These are phyloP conservation scores for Ophiostoma piceae DNA, from an alignment of 2,329 filamentous ascomycete genomes.

Conservation along the genomic window DNA sequence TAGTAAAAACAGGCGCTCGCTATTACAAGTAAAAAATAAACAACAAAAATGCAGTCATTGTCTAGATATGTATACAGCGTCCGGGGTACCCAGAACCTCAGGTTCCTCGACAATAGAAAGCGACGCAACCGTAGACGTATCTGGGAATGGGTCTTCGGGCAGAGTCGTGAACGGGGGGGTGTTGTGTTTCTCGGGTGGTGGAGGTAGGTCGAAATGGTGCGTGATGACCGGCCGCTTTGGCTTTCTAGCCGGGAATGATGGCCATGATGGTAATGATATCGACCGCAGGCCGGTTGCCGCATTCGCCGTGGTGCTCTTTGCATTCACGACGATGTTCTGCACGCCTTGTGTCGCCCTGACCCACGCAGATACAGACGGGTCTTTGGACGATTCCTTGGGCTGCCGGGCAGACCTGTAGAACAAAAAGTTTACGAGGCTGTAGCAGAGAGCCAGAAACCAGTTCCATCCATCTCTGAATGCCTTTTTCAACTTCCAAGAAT, in stretches of 20 bases:
- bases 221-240: neutral
- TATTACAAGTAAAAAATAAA: neutral
- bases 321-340: neutral
- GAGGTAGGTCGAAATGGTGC: neutral
- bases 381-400: neutral
- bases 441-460: neutral
- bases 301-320: neutral
- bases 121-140: neutral
- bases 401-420: neutral
- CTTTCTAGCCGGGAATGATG: neutral
- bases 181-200: neutral
- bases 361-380: neutral
- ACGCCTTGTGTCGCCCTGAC: neutral
- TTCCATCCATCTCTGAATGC: neutral
- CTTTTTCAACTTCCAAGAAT: neutral
- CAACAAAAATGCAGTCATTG: neutral
- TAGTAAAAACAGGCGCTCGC: neutral
- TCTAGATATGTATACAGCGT: neutral
- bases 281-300: neutral
- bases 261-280: neutral
- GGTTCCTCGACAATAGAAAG: neutral
- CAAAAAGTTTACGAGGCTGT: neutral
- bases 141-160: neutral
- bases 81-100: neutral
- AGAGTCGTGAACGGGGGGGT: neutral